Evolutionary conservation across 441 rosid species (phyloP).

Genomic region (Daphne laureola): DNA sequence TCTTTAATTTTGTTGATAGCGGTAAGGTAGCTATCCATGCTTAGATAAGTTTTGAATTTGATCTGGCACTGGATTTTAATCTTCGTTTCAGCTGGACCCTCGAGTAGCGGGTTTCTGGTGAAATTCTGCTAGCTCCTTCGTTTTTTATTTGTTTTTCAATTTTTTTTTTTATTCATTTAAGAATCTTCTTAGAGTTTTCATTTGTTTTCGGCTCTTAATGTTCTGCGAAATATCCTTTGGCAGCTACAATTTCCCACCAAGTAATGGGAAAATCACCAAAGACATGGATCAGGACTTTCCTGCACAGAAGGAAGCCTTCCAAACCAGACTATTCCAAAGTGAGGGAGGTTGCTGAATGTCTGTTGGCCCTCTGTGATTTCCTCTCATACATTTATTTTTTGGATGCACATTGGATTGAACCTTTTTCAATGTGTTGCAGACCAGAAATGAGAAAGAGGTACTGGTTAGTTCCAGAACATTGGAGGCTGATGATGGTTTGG

Average conservation of each 20-base stretch:
- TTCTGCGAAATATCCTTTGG: conserved; percentile 3
- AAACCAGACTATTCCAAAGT: conserved; percentile 46
- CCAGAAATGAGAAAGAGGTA: conserved; percentile 36
- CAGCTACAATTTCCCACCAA: conserved; percentile 16
- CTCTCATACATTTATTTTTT: not conserved
- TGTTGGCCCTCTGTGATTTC: not conserved
- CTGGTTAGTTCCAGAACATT: conserved; percentile 45
- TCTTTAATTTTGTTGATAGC: not conserved
- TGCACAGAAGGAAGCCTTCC: conserved; percentile 75
- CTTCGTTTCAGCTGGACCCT: not conserved
- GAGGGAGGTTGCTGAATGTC: conserved; percentile 41
- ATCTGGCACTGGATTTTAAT: too few species aligned
- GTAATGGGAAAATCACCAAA: conserved; percentile 74
- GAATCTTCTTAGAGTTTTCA: not conserved
- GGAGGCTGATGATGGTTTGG: conserved; percentile 39
- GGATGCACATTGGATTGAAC: too few species aligned
- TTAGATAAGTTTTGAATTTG: too few species aligned
- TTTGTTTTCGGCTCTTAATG: conserved; percentile 3
- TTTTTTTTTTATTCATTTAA: too few species aligned
- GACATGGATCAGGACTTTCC: conserved; percentile 69
- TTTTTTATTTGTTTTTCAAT: too few species aligned
- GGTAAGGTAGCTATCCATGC: too few species aligned
- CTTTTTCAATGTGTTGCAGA: conserved; percentile 29
- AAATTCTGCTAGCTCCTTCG: not conserved
- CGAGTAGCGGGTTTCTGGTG: conserved; percentile 4